Conservation (phyloP, 495 filamentous ascomycete species). For the Lasiosphaeris hirsuta region DNA sequence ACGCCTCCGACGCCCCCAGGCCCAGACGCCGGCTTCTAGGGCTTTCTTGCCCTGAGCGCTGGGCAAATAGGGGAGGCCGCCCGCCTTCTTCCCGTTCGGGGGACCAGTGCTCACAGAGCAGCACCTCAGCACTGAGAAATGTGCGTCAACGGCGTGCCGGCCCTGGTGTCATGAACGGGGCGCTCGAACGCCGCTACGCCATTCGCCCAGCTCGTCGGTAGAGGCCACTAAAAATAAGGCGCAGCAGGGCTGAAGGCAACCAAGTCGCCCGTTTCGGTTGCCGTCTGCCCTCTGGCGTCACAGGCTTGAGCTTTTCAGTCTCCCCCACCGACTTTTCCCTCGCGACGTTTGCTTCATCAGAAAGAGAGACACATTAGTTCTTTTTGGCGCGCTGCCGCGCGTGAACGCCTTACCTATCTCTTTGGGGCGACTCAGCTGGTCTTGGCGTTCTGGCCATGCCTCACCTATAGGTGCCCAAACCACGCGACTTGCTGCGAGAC, state of each 20-base stretch:
- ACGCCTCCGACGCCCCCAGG: constrained; percentile 6
- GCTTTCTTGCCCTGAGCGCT: not conserved
- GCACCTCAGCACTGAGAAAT: not conserved
- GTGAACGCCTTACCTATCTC: constrained; percentile 12
- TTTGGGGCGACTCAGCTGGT: constrained; percentile 7
- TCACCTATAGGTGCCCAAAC: not conserved
- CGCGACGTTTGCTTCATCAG: constrained; percentile 26
- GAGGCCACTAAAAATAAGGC: constrained; percentile 20
- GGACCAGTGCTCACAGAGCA: not conserved
- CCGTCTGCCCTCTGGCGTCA: constrained; percentile 7
- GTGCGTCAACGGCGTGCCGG: constrained; percentile 15
- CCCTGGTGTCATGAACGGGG: constrained; percentile 7
- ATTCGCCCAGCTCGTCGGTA: constrained; percentile 9
- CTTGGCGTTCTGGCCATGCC: not conserved
- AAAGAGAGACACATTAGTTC: constrained; percentile 5
- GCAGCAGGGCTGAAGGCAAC: constrained; percentile 21
- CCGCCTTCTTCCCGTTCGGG: constrained; percentile 8
- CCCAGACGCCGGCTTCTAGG: constrained; percentile 1
- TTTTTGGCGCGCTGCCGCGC: constrained; percentile 4
- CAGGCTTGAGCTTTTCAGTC: not conserved
- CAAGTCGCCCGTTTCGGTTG: not conserved
- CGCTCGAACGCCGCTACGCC: not conserved
- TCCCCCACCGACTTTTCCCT: constrained; percentile 2
- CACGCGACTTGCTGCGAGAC: not conserved
- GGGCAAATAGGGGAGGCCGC: constrained; percentile 17